Percentiles rank a stretch among this genome's conserved stretches.
These are phyloP conservation scores for Amanita polypyramis DNA, from an alignment of 768 basidiomycete species.

Conservation along the genomic window DNA sequence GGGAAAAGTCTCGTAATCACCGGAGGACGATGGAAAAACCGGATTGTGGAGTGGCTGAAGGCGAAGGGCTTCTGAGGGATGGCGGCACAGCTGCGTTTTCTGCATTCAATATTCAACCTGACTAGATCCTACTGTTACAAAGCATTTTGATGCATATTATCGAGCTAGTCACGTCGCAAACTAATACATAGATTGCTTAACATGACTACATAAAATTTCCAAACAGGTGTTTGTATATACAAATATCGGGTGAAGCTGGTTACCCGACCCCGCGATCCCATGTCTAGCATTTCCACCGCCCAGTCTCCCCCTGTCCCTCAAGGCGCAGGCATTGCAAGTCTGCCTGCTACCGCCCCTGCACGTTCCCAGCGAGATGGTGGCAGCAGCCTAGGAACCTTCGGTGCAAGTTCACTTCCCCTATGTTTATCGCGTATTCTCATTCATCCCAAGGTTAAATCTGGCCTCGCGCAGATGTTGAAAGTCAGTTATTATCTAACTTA, in stretches of 20 bases:
- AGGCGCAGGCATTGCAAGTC: conserved; percentile 27
- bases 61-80: conserved; percentile 49
- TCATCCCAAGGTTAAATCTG: conserved; percentile 71
- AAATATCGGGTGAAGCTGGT: neutral
- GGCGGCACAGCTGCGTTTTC: no score
- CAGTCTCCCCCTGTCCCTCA: conserved; percentile 27
- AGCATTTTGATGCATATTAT: no score
- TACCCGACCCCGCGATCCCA: neutral
- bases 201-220: no score
- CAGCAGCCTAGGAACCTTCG: conserved; percentile 56
- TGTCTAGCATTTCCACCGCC: conserved; percentile 9
- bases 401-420: conserved; percentile 29
- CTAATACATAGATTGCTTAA: no score
- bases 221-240: neutral
- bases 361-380: conserved; percentile 40
- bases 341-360: conserved; percentile 43
- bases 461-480: conserved; percentile 96
- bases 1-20: conserved; percentile 46
- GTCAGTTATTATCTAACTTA: conserved; percentile 22
- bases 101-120: neutral
- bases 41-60: conserved; percentile 54
- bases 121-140: neutral
- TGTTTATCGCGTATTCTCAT: conserved; percentile 5
- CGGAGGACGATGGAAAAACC: conserved; percentile 54
- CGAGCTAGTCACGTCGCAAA: no score